Percentiles rank a stretch among this genome's conserved stretches.
Evolutionary conservation across 257 asterid genomes (phyloP).

Genomic region (Nicotiana benthamiana): DNA sequence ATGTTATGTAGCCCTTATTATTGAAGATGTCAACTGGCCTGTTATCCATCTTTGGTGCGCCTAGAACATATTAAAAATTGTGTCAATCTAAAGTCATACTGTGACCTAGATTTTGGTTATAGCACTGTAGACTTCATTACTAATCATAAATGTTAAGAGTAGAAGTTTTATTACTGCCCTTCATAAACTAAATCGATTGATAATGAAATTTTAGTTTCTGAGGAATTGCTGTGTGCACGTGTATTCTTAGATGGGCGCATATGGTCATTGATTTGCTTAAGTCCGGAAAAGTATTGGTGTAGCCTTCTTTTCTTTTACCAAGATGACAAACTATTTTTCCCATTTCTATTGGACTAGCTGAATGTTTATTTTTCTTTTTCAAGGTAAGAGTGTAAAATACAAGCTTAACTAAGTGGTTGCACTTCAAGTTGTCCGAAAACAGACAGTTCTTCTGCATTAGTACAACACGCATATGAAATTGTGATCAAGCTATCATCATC

Average conservation of each 20-base stretch:
- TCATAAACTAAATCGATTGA: background rate
- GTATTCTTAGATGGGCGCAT: too few species aligned
- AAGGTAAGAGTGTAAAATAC: background rate
- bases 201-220: background rate
- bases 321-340: background rate
- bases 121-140: background rate
- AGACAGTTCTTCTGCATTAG: background rate
- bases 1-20: background rate
- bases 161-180: background rate
- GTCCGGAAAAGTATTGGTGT: background rate
- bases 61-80: background rate
- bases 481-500: background rate
- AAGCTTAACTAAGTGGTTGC: background rate
- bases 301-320: background rate
- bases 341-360: background rate
- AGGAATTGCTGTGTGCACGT: accelerated
- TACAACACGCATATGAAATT: background rate
- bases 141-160: background rate
- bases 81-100: background rate
- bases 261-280: too few species aligned
- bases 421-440: background rate
- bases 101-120: background rate
- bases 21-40: background rate
- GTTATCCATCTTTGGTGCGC: background rate
- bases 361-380: background rate